Base-by-base conservation (phyloP, 78 protist species). In the Guillardia theta region DNA sequence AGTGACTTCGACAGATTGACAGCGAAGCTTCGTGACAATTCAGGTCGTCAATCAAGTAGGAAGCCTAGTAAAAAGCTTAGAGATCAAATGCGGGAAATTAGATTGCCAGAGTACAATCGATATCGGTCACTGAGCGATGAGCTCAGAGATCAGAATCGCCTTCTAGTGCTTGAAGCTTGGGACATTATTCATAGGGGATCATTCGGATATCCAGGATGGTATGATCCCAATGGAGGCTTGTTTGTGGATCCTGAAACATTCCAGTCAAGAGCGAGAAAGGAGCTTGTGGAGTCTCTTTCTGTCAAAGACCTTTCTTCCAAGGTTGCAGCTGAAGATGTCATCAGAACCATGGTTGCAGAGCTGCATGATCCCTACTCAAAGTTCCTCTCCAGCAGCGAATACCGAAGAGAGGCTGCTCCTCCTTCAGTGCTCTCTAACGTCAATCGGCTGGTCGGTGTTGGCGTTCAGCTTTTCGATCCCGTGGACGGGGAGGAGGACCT, bases 401-500 rank as follows among this genome's bases (percentile, higher is more conserved):
- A n/a, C n/a, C n/a, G n/a, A n/a, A n/a, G n/a, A n/a, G n/a, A n/a
- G n/a, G n/a, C n/a, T n/a, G n/a, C n/a, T n/a, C n/a, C n/a, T n/a
- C n/a, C n/a, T n/a, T n/a, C n/a, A n/a, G n/a, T n/a, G n/a, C n/a
- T n/a, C n/a, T n/a, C n/a, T n/a, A n/a, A n/a, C n/a, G n/a, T n/a
- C n/a, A n/a, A n/a, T n/a, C 33, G 83, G 36, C 9, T 12, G 1
- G 83, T 70, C 46, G 83, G 83, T 15, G 83, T 70, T 24, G 83
- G 83, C 4, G 46, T 70, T 12, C 36, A 12, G 1, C 83, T 70
- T 24, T 24, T 33, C 41, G 83, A 70, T 43, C 83, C 83, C 36
- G 46, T 70, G 21, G 83, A 70, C 41, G 83, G 83, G 83, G 36
- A 33, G 83, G 83, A 70, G 83, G 83, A 70, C 6, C 83, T 70